Conservation (phyloP, 78 protist species). For the Andalucia godoyi region DNA sequence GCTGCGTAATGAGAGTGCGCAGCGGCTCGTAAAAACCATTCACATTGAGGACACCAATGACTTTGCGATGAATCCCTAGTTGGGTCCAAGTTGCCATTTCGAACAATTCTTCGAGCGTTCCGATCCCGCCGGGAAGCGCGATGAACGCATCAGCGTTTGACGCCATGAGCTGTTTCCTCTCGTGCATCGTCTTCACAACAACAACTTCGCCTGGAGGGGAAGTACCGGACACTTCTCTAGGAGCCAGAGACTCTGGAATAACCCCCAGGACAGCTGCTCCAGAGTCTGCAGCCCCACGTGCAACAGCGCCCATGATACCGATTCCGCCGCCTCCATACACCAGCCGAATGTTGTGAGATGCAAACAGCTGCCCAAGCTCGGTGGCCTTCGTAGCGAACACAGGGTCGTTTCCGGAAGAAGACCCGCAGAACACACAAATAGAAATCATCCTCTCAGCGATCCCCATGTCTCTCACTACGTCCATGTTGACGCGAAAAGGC, state of each 20-base stretch:
- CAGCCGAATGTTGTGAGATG: background rate
- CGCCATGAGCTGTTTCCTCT: background rate
- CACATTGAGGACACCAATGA: background rate
- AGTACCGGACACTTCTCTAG: background rate
- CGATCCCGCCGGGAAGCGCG: slow-evolving; percentile 34
- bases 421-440: background rate
- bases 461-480: too few relatives aligned
- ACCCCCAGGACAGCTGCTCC: background rate
- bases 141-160: background rate
- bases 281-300: background rate
- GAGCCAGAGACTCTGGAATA: background rate
- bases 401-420: background rate
- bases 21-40: slow-evolving; percentile 14
- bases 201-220: too few relatives aligned
- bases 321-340: background rate
- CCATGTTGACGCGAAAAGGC: too few relatives aligned
- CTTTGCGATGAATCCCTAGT: slow-evolving; percentile 2
- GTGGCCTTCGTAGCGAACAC: background rate
- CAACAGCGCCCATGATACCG: background rate
- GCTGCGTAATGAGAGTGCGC: too few relatives aligned
- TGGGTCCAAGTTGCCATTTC: slow-evolving; percentile 13
- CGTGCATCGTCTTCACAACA: slow-evolving; percentile 3
- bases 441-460: too few relatives aligned
- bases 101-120: slow-evolving; percentile 26
- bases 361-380: background rate